phyloP scores from a whole-genome alignment of 2,329 filamentous ascomycete genomes.

The Fusarium sp. region DNA sequence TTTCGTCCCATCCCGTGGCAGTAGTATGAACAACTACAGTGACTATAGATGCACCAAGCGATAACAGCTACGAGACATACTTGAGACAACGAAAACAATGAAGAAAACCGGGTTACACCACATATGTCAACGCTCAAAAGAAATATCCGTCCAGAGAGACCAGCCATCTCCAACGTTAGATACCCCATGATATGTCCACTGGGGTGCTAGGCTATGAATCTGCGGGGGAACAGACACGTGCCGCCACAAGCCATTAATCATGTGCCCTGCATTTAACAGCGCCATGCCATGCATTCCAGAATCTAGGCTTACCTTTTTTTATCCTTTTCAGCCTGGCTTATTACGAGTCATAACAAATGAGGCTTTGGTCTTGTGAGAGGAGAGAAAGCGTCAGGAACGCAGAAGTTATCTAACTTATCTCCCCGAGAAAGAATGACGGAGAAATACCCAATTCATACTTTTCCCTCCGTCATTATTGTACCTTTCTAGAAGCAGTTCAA shows the following conservation, averaged over 20 bases:
- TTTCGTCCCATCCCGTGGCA: background rate
- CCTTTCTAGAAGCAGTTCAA: constrained; percentile 3
- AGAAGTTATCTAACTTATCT: background rate
- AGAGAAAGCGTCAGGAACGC: background rate
- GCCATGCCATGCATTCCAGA: constrained; percentile 18
- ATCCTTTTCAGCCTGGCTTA: constrained; percentile 4
- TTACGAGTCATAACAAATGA: constrained; percentile 6
- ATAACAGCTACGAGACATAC: background rate
- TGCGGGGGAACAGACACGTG: constrained; percentile 24
- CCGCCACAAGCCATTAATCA: constrained; percentile 27
- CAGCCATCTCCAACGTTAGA: background rate
- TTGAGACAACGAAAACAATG: background rate
- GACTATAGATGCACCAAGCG: background rate
- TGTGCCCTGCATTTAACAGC: constrained; percentile 18
- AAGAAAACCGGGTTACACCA: background rate
- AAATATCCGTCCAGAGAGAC: background rate
- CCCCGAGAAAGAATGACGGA: background rate
- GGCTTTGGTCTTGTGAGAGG: constrained; percentile 17
- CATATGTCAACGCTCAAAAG: background rate
- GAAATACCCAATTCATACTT: background rate
- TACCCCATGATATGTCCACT: constrained; percentile 19
- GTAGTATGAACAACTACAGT: background rate
- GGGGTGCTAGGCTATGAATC: constrained; percentile 15
- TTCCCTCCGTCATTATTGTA: background rate
- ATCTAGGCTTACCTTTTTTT: background rate